phyloP scores from a whole-genome alignment of 2,329 filamentous ascomycete species.

The Fusarium avenaceum region DNA sequence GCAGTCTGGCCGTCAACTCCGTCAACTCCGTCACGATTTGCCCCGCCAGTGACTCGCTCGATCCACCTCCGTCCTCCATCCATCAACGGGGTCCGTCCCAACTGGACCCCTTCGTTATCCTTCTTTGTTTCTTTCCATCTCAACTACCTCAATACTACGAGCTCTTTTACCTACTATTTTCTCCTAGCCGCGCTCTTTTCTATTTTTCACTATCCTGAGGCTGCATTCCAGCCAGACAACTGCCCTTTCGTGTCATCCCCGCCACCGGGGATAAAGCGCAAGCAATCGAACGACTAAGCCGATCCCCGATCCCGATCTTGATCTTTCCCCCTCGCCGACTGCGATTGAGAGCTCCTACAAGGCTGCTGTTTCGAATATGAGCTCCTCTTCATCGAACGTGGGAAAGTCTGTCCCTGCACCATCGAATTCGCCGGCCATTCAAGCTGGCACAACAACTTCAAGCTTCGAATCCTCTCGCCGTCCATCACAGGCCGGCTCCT shows the following conservation, averaged over 20 bases:
- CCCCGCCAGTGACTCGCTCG: slow-evolving; percentile 56
- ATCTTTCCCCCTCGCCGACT: slow-evolving; percentile 14
- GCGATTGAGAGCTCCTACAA: background rate
- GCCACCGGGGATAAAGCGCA: slow-evolving; percentile 12
- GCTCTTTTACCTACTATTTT: slow-evolving; percentile 17
- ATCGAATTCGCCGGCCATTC: slow-evolving; percentile 57
- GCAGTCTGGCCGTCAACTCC: slow-evolving; percentile 15
- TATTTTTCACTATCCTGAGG: background rate
- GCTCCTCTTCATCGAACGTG: slow-evolving; percentile 51
- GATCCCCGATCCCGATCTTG: background rate
- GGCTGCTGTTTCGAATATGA: slow-evolving; percentile 50
- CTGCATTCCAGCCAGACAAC: slow-evolving; percentile 14
- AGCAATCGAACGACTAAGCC: slow-evolving; percentile 28
- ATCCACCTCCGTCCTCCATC: slow-evolving; percentile 49
- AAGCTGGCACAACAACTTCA: slow-evolving; percentile 59
- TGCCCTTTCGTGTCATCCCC: slow-evolving; percentile 11
- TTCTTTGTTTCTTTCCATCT: slow-evolving; percentile 28
- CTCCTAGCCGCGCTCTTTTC: background rate
- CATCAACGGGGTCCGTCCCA: slow-evolving; percentile 55
- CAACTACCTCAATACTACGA: slow-evolving; percentile 15
- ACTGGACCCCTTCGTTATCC: slow-evolving; percentile 51
- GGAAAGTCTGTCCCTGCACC: slow-evolving; percentile 67
- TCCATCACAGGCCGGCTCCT: slow-evolving; percentile 55
- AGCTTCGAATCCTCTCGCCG: slow-evolving; percentile 67
- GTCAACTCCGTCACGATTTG: slow-evolving; percentile 53